phyloP scores from a whole-genome alignment of 2,329 filamentous ascomycete species.

The Diplodia mutila region DNA sequence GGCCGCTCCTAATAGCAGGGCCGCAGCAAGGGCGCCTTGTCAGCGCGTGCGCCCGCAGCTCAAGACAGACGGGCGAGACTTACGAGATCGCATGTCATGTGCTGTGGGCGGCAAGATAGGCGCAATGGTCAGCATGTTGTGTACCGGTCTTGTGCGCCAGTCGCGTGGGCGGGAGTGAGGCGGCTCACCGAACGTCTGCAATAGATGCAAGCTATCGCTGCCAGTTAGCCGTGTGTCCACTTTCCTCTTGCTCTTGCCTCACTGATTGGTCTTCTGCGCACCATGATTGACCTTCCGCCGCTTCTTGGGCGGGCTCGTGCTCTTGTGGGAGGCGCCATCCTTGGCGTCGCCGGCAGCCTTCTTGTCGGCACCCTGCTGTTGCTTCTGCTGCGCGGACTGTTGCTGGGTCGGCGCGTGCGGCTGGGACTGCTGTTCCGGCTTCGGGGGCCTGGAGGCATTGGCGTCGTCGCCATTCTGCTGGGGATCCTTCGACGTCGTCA shows the following conservation, averaged over 20 bases:
- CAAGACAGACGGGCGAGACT: constrained; percentile 30
- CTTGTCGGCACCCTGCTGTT: constrained; percentile 4
- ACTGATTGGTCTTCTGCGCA: constrained; percentile 31
- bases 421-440: constrained; percentile 25
- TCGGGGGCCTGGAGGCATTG: constrained; percentile 34
- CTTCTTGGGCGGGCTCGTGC: constrained; percentile 48
- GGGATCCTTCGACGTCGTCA: constrained; percentile 39
- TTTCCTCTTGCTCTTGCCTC: neutral
- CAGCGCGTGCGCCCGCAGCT: constrained; percentile 36
- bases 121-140: constrained; percentile 39
- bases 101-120: constrained; percentile 38
- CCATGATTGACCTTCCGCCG: constrained; percentile 59
- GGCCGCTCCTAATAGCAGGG: constrained; percentile 73
- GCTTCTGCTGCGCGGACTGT: neutral
- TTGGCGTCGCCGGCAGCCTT: neutral
- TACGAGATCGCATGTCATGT: constrained; percentile 60
- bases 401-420: neutral
- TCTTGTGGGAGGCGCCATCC: constrained; percentile 10
- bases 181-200: constrained; percentile 56
- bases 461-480: constrained; percentile 35
- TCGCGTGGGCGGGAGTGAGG: constrained; percentile 28
- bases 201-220: constrained; percentile 53
- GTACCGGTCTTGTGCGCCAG: constrained; percentile 26
- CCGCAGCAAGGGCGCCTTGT: constrained; percentile 39
- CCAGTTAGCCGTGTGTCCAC: constrained; percentile 8